Conservation (phyloP, 192 early-diverging fungal species). For the Backusella liffmaniae region DNA sequence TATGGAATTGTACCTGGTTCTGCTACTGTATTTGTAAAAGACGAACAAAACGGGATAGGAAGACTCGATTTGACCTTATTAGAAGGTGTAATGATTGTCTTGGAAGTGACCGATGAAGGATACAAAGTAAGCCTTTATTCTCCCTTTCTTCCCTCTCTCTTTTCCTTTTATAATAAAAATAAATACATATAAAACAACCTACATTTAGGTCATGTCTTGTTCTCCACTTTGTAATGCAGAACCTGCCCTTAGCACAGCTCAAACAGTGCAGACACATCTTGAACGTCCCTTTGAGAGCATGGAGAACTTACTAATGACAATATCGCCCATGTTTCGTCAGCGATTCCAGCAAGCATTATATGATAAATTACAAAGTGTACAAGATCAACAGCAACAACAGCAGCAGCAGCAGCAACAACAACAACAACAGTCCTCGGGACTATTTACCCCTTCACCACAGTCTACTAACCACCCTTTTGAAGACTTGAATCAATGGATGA, state of each 20-base stretch:
- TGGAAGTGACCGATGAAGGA: constrained; percentile 28
- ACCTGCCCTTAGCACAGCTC: not conserved
- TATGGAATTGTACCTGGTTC: constrained; percentile 37
- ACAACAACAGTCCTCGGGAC: not conserved
- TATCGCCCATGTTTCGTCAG: constrained; percentile 36
- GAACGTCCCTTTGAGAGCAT: constrained; percentile 42
- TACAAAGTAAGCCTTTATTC: constrained; percentile 21
- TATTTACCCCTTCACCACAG: not conserved
- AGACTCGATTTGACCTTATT: constrained; percentile 31
- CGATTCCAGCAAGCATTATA: constrained; percentile 35
- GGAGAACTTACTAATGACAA: constrained; percentile 39
- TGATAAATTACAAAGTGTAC: constrained; percentile 31
- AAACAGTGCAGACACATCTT: constrained; percentile 11
- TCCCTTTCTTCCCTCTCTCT: not conserved
- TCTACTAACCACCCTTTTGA: constrained; percentile 2
- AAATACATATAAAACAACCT: not conserved
- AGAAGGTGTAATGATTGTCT: constrained; percentile 32
- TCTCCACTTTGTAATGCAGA: constrained; percentile 8
- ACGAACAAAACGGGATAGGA: constrained; percentile 25
- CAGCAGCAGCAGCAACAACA: constrained; percentile 9
- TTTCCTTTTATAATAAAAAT: not conserved
- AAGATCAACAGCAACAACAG: constrained; percentile 6
- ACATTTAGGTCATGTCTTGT: not conserved
- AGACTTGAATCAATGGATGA: constrained; percentile 14
- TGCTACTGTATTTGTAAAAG: constrained; percentile 32